phyloP scores from a whole-genome alignment of 257 asterid species.

The Fraxinus anomala region DNA sequence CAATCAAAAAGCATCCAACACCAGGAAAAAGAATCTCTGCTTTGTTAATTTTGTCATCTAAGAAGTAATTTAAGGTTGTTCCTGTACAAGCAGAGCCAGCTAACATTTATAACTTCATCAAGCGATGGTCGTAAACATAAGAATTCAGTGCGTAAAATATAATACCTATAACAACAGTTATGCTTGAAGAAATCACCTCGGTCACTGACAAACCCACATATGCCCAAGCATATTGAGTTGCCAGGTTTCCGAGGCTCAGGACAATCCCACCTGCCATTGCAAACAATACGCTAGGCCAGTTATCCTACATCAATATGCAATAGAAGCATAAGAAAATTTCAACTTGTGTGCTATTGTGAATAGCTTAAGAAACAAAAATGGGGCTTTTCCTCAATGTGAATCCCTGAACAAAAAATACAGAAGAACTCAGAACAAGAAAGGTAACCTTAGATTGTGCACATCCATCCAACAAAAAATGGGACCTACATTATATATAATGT shows the following conservation, averaged over 20 bases:
- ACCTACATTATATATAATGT: background rate
- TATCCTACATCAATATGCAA: slow-evolving; percentile 55
- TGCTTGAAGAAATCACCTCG: slow-evolving; percentile 79
- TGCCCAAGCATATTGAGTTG: slow-evolving; percentile 97
- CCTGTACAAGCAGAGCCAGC: slow-evolving; percentile 41
- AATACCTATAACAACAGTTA: slow-evolving; percentile 89
- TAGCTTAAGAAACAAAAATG: slow-evolving; percentile 2
- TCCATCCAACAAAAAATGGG: background rate
- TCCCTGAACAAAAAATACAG: background rate
- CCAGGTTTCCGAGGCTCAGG: slow-evolving; percentile 83
- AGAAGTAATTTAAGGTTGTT: slow-evolving; percentile 82
- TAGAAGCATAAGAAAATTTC: background rate
- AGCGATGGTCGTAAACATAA: background rate
- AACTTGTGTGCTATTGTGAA: too few species aligned
- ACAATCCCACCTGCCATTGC: slow-evolving; percentile 92
- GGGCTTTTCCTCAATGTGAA: background rate
- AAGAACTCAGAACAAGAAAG: background rate
- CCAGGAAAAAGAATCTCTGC: slow-evolving; percentile 96
- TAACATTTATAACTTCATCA: slow-evolving; percentile 12
- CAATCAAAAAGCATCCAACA: slow-evolving; percentile 86
- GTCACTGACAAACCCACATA: slow-evolving; percentile 92
- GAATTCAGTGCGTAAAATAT: background rate
- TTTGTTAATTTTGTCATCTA: slow-evolving; percentile 82
- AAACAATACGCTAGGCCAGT: slow-evolving; percentile 79
- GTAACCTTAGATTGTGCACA: background rate